A percentile compares a stretch with the other conserved stretches of the same genome.
phyloP scores from a whole-genome alignment of 1,139 yeast genomes.

The Pneumocystis jirovecii region DNA sequence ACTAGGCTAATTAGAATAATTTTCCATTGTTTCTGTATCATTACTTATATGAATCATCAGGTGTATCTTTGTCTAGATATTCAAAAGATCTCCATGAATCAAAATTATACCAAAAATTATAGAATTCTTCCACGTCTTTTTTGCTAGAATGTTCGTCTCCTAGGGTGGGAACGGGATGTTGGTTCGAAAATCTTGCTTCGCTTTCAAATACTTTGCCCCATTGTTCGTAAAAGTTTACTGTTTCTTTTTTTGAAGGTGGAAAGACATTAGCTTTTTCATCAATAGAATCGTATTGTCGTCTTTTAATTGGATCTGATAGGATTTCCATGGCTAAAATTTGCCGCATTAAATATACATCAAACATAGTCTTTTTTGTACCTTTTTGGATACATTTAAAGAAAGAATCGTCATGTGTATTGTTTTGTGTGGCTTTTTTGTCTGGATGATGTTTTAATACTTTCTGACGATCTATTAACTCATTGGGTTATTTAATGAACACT shows the following conservation, averaged over 20 bases:
- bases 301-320: constrained; percentile 67
- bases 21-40: constrained; percentile 16
- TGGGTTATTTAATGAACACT: not conserved
- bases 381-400: constrained; percentile 96
- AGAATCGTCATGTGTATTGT: constrained; percentile 86
- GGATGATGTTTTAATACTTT: constrained; percentile 97
- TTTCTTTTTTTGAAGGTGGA: constrained; percentile 44
- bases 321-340: constrained; percentile 52
- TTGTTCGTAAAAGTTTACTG: constrained; percentile 63
- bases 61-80: constrained; percentile 96
- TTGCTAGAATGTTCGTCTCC: constrained; percentile 58
- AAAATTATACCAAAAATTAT: constrained; percentile 83
- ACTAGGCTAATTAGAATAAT: not conserved
- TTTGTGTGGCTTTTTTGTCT: constrained; percentile 86
- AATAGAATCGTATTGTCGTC: constrained; percentile 90
- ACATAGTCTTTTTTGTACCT: constrained; percentile 15
- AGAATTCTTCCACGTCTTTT: constrained; percentile 78
- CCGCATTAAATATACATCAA: not conserved
- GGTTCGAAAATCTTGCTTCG: constrained; percentile 80
- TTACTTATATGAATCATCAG: constrained; percentile 88
- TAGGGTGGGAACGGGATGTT: constrained; percentile 70
- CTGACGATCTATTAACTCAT: constrained; percentile 36
- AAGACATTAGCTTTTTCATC: constrained; percentile 74
- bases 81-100: constrained; percentile 99
- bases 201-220: constrained; percentile 88